phyloP scores from a whole-genome alignment of 2,329 filamentous ascomycete genomes.

The Paradendryphiella salina region DNA sequence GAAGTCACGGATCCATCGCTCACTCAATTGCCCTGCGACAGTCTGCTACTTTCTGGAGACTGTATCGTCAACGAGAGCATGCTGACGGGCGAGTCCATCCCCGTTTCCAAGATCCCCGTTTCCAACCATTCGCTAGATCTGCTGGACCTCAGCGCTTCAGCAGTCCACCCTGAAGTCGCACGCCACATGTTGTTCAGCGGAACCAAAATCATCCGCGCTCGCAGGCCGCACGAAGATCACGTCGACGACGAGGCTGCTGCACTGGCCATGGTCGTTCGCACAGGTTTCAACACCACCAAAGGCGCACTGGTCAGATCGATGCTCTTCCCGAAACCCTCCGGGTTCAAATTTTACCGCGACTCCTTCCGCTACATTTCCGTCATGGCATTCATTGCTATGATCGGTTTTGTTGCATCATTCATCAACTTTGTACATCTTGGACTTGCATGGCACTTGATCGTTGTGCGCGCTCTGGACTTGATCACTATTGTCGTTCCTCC shows the following conservation, averaged over 20 bases:
- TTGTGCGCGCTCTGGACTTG: conserved; percentile 87
- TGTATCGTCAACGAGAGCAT: conserved; percentile 99
- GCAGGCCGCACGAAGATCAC: conserved; percentile 81
- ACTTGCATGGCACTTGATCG: conserved; percentile 84
- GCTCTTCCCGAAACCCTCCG: conserved; percentile 97
- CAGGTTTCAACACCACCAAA: conserved; percentile 97
- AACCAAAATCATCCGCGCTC: conserved; percentile 89
- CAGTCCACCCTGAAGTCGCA: conserved; percentile 79
- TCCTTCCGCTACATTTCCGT: conserved; percentile 98
- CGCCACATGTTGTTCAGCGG: conserved; percentile 92
- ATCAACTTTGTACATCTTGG: conserved; percentile 88
- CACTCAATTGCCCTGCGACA: conserved; percentile 87
- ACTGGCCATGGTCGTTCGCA: conserved; percentile 87
- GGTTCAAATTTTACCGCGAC: conserved; percentile 97
- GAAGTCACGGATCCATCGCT: conserved; percentile 93
- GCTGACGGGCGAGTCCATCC: conserved; percentile 95
- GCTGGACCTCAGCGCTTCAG: conserved; percentile 78
- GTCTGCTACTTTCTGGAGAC: conserved; percentile 86
- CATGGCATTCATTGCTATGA: conserved; percentile 81
- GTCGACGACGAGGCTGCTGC: conserved; percentile 89
- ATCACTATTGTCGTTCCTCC: conserved; percentile 98
- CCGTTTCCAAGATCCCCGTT: conserved; percentile 87
- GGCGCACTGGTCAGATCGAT: conserved; percentile 94
- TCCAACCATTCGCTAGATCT: conserved; percentile 75
- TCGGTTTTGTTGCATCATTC: conserved; percentile 90